These are phyloP conservation scores for Silene conica DNA, from an alignment of 148 eudicot genomes.

Conservation along the genomic window DNA sequence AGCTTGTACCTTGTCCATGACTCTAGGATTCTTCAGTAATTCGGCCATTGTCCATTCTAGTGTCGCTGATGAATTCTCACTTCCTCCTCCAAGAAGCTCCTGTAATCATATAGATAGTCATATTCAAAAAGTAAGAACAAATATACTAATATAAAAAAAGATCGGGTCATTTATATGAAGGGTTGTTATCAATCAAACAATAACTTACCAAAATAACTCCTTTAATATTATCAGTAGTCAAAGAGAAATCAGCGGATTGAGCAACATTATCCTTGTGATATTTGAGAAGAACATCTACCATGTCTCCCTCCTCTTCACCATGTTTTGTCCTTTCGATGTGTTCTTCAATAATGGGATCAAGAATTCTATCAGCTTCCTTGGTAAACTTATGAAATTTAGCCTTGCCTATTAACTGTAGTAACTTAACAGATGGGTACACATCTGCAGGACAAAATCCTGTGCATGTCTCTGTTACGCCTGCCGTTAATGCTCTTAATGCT, in stretches of 20 bases:
- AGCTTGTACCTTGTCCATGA: slow-evolving; percentile 34
- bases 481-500: slow-evolving; percentile 14
- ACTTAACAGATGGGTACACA: slow-evolving; percentile 27
- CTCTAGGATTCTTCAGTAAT: slow-evolving; percentile 31
- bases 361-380: slow-evolving; percentile 11
- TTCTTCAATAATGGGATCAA: slow-evolving; percentile 25
- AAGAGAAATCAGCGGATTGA: slow-evolving; percentile 13
- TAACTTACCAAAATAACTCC: slow-evolving; percentile 24
- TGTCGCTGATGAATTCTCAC: slow-evolving; percentile 33
- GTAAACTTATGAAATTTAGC: slow-evolving; percentile 14
- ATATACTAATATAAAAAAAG: too few relatives aligned
- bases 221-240: slow-evolving; percentile 28
- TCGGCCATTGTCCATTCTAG: slow-evolving; percentile 48
- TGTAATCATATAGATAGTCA: not conserved
- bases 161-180: too few relatives aligned
- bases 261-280: slow-evolving; percentile 15
- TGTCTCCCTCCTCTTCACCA: slow-evolving; percentile 10
- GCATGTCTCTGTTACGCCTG: slow-evolving; percentile 10
- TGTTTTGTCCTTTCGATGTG: slow-evolving; percentile 10
- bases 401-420: slow-evolving; percentile 17
- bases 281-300: slow-evolving; percentile 30
- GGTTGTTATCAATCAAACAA: too few relatives aligned
- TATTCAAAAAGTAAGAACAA: too few relatives aligned
- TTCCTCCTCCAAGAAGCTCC: slow-evolving; percentile 28
- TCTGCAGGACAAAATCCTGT: slow-evolving; percentile 33